These are phyloP conservation scores for Yarrowia sp. DNA, from an alignment of 805 yeast genomes.

Conservation along the genomic window DNA sequence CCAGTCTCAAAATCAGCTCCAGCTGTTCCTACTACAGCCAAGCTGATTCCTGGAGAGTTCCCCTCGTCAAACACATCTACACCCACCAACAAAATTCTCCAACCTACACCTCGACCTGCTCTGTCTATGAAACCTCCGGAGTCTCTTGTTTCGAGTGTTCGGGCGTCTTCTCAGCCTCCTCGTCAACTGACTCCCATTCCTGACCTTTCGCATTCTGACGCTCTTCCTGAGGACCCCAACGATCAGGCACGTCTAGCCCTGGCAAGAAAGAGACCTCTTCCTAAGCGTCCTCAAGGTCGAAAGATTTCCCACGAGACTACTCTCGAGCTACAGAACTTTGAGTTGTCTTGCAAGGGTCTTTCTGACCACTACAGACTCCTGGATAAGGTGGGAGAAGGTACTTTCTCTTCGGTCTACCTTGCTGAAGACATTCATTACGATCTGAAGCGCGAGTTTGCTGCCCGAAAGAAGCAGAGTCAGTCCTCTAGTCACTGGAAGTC, in stretches of 20 bases:
- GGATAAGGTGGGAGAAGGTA: slow-evolving; percentile 72
- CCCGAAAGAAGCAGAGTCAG: not conserved
- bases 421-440: slow-evolving; percentile 59
- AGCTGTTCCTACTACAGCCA: not conserved
- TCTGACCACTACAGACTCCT: slow-evolving; percentile 58
- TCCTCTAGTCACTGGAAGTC: slow-evolving; percentile 16
- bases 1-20: not conserved
- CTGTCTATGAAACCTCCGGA: slow-evolving; percentile 23
- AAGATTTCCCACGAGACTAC: slow-evolving; percentile 34
- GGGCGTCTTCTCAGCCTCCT: slow-evolving; percentile 9
- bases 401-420: slow-evolving; percentile 67
- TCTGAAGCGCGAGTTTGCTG: slow-evolving; percentile 47
- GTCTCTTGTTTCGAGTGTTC: slow-evolving; percentile 10
- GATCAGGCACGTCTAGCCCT: slow-evolving; percentile 8
- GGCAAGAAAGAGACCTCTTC: slow-evolving; percentile 19
- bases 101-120: slow-evolving; percentile 6
- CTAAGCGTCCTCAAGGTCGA: slow-evolving; percentile 15
- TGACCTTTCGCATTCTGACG: slow-evolving; percentile 21
- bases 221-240: not conserved
- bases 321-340: slow-evolving; percentile 44
- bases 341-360: slow-evolving; percentile 60
- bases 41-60: slow-evolving; percentile 16
- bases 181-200: slow-evolving; percentile 23
- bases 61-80: not conserved
- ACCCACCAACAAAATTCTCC: not conserved